A percentile compares a stretch with the other conserved stretches of the same genome.
phyloP scores from a whole-genome alignment of 2,329 filamentous ascomycete species.

The Lasiodiplodia sp. region DNA sequence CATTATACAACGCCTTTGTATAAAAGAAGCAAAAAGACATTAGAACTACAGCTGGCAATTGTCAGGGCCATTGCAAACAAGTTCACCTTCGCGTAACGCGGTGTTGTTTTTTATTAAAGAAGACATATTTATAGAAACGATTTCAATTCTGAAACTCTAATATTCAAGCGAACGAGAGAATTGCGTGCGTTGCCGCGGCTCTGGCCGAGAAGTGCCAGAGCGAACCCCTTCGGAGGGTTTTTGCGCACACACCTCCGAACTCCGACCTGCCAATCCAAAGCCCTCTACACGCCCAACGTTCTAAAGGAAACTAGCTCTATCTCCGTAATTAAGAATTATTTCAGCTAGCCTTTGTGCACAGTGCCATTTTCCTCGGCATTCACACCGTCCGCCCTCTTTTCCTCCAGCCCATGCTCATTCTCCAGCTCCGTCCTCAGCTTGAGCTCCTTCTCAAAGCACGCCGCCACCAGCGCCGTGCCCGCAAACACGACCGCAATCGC shows the following conservation, averaged over 20 bases:
- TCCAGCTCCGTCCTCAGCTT: conserved; percentile 49
- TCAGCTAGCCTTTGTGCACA: not conserved
- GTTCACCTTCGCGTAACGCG: no score
- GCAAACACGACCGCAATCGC: conserved; percentile 45
- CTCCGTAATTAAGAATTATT: not conserved
- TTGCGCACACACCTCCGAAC: conserved; percentile 2
- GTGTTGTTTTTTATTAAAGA: not conserved
- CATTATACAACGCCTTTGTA: no score
- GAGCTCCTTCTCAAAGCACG: conserved; percentile 47
- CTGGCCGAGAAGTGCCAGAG: not conserved
- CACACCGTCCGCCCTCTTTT: conserved; percentile 30
- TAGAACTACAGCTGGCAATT: no score
- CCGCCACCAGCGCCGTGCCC: conserved; percentile 43
- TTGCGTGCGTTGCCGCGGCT: not conserved
- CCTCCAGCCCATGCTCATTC: conserved; percentile 51
- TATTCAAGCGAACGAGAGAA: not conserved
- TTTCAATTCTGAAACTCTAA: not conserved
- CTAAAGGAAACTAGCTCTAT: not conserved
- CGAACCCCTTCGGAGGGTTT: conserved; percentile 3
- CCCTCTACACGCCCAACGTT: not conserved
- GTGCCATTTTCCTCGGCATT: not conserved
- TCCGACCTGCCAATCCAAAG: not conserved
- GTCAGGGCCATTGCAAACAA: no score
- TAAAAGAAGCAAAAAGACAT: no score
- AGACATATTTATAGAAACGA: not conserved